A percentile compares a stretch with the other conserved stretches of the same genome.
Conservation (phyloP, 192 early-diverging fungal species). For the Fimicolochytrium jonesii region DNA sequence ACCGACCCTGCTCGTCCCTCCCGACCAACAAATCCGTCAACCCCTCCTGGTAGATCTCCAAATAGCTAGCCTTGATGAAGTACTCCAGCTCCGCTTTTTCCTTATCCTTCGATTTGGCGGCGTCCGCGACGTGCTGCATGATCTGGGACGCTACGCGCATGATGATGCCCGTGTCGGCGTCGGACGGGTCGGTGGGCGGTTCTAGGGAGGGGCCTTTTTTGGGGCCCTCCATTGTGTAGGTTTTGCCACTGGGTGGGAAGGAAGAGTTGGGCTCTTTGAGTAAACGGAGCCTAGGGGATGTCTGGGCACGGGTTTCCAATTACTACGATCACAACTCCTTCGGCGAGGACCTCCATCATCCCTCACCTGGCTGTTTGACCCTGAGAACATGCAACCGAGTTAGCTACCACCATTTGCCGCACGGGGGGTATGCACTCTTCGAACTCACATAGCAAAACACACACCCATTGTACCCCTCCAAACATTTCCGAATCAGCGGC, state of each 20-base stretch:
- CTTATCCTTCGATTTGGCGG: slow-evolving; percentile 6
- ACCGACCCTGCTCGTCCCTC: slow-evolving; percentile 29
- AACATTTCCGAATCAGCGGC: slow-evolving; percentile 34
- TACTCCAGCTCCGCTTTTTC: slow-evolving; percentile 37
- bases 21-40: slow-evolving; percentile 34
- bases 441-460: slow-evolving; percentile 33
- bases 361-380: slow-evolving; percentile 37
- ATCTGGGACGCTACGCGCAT: slow-evolving; percentile 27
- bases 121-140: slow-evolving; percentile 15
- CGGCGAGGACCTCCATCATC: too few relatives aligned
- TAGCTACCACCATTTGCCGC: too few relatives aligned
- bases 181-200: slow-evolving; percentile 16
- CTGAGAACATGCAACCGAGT: slow-evolving; percentile 20
- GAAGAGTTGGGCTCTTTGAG: too few relatives aligned
- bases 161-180: slow-evolving; percentile 31
- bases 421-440: too few relatives aligned
- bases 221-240: slow-evolving; percentile 43
- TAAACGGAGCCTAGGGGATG: too few relatives aligned
- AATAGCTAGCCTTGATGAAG: slow-evolving; percentile 34
- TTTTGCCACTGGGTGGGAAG: slow-evolving; percentile 32
- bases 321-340: too few relatives aligned
- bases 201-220: slow-evolving; percentile 6
- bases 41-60: slow-evolving; percentile 48
- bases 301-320: too few relatives aligned
- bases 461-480: slow-evolving; percentile 43